Evolutionary conservation across 495 filamentous ascomycete species (phyloP).

Genomic region (Lindgomyces ingoldianus): DNA sequence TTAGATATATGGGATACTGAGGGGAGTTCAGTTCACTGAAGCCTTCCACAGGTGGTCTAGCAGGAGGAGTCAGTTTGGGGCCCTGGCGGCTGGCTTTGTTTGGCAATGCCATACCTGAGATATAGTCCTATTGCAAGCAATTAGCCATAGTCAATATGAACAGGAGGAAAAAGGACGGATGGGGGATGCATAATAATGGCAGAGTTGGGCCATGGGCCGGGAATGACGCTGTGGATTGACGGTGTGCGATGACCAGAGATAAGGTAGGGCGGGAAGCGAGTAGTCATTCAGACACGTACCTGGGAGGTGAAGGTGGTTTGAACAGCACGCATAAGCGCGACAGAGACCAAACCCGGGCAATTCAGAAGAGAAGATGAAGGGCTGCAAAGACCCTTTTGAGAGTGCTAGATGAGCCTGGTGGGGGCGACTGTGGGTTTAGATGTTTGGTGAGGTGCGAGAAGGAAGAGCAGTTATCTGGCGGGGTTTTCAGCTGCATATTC

Average conservation of each 20-base stretch:
- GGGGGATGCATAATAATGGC: neutral
- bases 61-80: conserved; percentile 36
- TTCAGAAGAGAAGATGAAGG: conserved; percentile 2
- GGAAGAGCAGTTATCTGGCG: neutral
- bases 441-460: neutral
- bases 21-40: conserved; percentile 66
- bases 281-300: conserved; percentile 33
- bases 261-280: conserved; percentile 25
- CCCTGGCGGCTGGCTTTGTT: neutral
- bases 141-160: conserved; percentile 31
- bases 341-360: neutral
- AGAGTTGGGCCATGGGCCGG: neutral
- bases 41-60: conserved; percentile 98
- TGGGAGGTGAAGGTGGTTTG: conserved; percentile 79
- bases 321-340: conserved; percentile 91
- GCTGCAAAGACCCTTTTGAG: conserved; percentile 8
- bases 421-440: neutral
- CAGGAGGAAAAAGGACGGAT: neutral
- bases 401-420: neutral
- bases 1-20: conserved; percentile 29
- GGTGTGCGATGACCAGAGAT: conserved; percentile 30
- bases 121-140: conserved; percentile 38
- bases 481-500: neutral
- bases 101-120: conserved; percentile 38
- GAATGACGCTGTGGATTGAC: conserved; percentile 17